phyloP scores from a whole-genome alignment of 257 asterid species.

The Leonotis leonurus region DNA sequence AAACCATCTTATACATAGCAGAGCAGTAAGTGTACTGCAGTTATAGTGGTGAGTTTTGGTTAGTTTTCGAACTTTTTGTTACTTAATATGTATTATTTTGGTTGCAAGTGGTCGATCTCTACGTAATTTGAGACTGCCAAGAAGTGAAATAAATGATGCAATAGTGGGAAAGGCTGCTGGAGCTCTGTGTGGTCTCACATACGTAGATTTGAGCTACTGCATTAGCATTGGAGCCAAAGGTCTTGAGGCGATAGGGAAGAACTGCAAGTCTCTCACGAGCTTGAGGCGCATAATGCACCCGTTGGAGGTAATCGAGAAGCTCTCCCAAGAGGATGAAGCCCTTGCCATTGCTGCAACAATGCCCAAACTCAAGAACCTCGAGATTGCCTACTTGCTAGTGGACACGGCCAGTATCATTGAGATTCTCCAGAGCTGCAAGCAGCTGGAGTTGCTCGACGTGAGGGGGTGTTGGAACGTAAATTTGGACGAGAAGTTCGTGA shows the following conservation, averaged over 20 bases:
- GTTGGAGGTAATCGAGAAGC: slow-evolving; percentile 46
- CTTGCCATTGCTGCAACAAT: slow-evolving; percentile 62
- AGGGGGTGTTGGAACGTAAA: slow-evolving; percentile 83
- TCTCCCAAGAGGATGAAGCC: slow-evolving; percentile 74
- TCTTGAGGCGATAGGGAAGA: slow-evolving; percentile 56
- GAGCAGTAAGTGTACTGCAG: slow-evolving; percentile 46
- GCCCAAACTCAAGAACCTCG: slow-evolving; percentile 75
- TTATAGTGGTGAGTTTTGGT: neutral
- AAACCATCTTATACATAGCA: slow-evolving; percentile 44
- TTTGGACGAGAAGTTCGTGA: slow-evolving; percentile 45
- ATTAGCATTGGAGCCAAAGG: slow-evolving; percentile 56
- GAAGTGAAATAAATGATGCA: slow-evolving; percentile 49
- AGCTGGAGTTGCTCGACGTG: slow-evolving; percentile 60
- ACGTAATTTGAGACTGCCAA: slow-evolving; percentile 45
- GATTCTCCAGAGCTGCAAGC: slow-evolving; percentile 46
- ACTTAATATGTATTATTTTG: neutral
- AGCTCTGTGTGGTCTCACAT: slow-evolving; percentile 41
- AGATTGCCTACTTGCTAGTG: slow-evolving; percentile 69
- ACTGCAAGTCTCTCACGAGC: slow-evolving; percentile 51
- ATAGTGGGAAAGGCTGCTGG: slow-evolving; percentile 36
- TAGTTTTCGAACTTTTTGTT: neutral
- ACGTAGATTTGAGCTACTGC: slow-evolving; percentile 78
- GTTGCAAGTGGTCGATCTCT: slow-evolving; percentile 67
- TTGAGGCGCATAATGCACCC: slow-evolving; percentile 76
- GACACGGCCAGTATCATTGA: slow-evolving; percentile 43